phyloP scores from a whole-genome alignment of 2,329 filamentous ascomycete genomes.

The Neophaeococcomyces mojaviensis region DNA sequence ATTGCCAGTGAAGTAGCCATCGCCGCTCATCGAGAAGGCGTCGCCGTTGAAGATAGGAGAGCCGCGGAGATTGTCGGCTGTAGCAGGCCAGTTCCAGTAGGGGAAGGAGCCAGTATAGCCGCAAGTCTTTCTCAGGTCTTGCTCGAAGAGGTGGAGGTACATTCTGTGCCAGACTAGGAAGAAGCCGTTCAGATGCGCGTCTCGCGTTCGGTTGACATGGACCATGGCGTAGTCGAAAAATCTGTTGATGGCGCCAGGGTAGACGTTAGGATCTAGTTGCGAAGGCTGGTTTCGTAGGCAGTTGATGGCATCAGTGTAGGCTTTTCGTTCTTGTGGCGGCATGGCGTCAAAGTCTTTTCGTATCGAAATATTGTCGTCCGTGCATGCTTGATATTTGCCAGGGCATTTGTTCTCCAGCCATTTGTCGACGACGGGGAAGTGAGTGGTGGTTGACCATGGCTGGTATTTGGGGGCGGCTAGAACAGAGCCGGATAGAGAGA shows the following conservation, averaged over 20 bases:
- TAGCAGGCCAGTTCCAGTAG: slow-evolving; percentile 36
- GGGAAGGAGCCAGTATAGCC: slow-evolving; percentile 39
- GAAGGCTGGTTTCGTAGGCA: slow-evolving; percentile 30
- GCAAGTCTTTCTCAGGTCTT: slow-evolving; percentile 37
- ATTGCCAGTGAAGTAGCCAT: slow-evolving; percentile 19
- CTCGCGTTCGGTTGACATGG: slow-evolving; percentile 31
- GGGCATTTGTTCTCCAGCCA: slow-evolving; percentile 12
- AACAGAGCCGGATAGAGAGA: slow-evolving; percentile 9
- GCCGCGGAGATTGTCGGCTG: slow-evolving; percentile 25
- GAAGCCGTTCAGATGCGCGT: slow-evolving; percentile 29
- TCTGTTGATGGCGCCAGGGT: slow-evolving; percentile 29
- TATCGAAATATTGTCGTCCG: slow-evolving; percentile 16
- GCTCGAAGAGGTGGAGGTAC: slow-evolving; percentile 37
- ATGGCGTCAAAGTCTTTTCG: slow-evolving; percentile 22
- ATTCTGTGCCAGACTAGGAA: slow-evolving; percentile 42
- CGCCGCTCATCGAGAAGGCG: slow-evolving; percentile 30
- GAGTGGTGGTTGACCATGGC: slow-evolving; percentile 7
- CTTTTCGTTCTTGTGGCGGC: slow-evolving; percentile 21
- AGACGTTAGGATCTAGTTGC: slow-evolving; percentile 25
- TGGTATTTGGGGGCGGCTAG: neutral
- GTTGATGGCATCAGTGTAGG: slow-evolving; percentile 34
- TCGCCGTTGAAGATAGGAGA: slow-evolving; percentile 33
- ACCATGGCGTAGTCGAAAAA: slow-evolving; percentile 35
- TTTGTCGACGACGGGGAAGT: slow-evolving; percentile 13
- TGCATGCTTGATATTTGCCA: slow-evolving; percentile 17